These are phyloP conservation scores for Pilatotrama ljubarskyi DNA, from an alignment of 768 basidiomycete genomes.

Conservation along the genomic window DNA sequence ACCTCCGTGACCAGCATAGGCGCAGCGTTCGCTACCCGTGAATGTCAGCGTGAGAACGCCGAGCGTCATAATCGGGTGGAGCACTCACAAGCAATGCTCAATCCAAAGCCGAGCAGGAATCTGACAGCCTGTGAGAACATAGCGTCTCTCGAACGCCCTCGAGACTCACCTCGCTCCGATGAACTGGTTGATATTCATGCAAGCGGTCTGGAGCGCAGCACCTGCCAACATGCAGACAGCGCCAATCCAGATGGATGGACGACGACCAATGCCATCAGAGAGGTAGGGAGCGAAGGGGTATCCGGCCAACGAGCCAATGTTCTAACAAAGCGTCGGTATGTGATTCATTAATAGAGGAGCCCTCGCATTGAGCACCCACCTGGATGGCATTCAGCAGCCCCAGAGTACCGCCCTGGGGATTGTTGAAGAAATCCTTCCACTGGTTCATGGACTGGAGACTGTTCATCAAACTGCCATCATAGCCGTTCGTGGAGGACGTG, in stretches of 20 bases:
- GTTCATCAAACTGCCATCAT: conserved; percentile 81
- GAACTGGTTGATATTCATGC: conserved; percentile 76
- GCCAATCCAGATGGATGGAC: conserved; percentile 64
- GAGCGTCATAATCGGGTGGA: not conserved
- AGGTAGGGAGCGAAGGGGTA: conserved; percentile 73
- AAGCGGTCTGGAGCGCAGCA: conserved; percentile 66
- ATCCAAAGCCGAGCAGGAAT: conserved; percentile 76
- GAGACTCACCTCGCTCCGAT: conserved; percentile 67
- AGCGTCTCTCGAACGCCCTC: not conserved
- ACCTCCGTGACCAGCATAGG: conserved; percentile 85
- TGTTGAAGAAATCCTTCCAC: conserved; percentile 62
- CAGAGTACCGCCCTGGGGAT: conserved; percentile 55
- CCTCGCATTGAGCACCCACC: conserved; percentile 35
- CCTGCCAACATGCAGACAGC: conserved; percentile 71
- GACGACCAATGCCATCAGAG: conserved; percentile 72
- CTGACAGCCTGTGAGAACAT: conserved; percentile 28
- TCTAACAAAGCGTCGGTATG: conserved; percentile 42
- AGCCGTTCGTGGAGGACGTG: conserved; percentile 75
- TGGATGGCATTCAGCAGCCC: conserved; percentile 77
- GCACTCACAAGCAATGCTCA: conserved; percentile 61
- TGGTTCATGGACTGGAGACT: conserved; percentile 67
- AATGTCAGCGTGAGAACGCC: conserved; percentile 27
- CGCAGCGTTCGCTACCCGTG: conserved; percentile 59
- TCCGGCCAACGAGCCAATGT: conserved; percentile 66
- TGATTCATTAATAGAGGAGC: not conserved